Percentiles rank a stretch among this genome's conserved stretches.
Evolutionary conservation across 2,329 filamentous ascomycete genomes (phyloP).

Genomic region (Phialocephala subalpina): DNA sequence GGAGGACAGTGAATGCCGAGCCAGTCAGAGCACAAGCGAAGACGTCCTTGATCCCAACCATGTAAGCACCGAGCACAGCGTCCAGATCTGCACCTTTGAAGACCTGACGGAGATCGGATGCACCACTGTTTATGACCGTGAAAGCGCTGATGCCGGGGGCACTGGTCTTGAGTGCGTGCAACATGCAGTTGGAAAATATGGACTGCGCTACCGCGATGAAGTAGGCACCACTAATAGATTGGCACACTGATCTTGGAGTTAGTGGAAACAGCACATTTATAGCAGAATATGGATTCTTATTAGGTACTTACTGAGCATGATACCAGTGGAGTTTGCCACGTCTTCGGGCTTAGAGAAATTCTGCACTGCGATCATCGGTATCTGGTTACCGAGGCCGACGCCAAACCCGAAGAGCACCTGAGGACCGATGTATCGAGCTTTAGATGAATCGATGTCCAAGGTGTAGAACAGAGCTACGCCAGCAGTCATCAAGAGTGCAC

Average conservation of each 20-base stretch:
- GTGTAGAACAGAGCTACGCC: constrained; percentile 50
- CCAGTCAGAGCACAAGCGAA: too few species aligned
- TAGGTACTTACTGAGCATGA: constrained; percentile 49
- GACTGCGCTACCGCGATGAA: constrained; percentile 37
- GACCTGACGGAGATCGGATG: constrained; percentile 49
- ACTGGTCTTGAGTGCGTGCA: constrained; percentile 50
- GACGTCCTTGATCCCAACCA: constrained; percentile 6
- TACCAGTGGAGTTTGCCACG: constrained; percentile 42
- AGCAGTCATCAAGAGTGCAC: constrained; percentile 48
- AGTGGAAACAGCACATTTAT: background rate
- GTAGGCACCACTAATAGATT: constrained; percentile 34
- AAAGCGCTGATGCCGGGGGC: constrained; percentile 48
- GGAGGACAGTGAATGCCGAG: too few species aligned
- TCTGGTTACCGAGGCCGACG: constrained; percentile 53
- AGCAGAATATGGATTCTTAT: too few species aligned
- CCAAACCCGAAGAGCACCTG: constrained; percentile 56
- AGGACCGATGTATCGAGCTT: constrained; percentile 57
- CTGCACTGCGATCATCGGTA: constrained; percentile 56
- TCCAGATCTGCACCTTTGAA: constrained; percentile 47
- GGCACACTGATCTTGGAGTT: constrained; percentile 38
- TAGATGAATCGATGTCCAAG: constrained; percentile 49
- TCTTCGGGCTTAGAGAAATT: constrained; percentile 53
- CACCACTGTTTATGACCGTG: constrained; percentile 46
- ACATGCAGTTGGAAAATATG: constrained; percentile 47
- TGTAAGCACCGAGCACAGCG: constrained; percentile 32